Conservation (phyloP, 495 filamentous ascomycete species). For the Hypoxylon intermedium region DNA sequence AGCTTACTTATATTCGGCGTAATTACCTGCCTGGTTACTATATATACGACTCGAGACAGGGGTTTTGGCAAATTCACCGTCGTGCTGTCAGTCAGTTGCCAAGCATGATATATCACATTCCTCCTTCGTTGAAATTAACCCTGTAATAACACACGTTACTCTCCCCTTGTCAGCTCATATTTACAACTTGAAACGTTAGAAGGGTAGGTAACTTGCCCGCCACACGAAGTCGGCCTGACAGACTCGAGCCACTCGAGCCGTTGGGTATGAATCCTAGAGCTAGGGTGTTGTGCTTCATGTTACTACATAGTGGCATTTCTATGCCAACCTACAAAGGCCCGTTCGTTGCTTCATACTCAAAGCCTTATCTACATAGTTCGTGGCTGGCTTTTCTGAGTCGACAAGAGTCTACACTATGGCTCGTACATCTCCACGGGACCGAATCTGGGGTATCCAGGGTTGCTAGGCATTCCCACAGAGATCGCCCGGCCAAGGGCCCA, state of each 20-base stretch:
- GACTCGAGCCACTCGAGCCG: conserved; percentile 13
- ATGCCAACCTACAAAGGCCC: conserved; percentile 3
- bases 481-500: conserved; percentile 26
- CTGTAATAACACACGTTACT: conserved; percentile 8
- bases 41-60: background rate
- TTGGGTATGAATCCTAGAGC: conserved; percentile 18
- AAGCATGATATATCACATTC: conserved; percentile 27
- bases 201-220: conserved; percentile 1
- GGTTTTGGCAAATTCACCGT: background rate
- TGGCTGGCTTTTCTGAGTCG: conserved; percentile 3
- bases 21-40: background rate
- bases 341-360: conserved; percentile 13
- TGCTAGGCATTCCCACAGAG: conserved; percentile 11
- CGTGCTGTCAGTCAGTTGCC: conserved; percentile 9
- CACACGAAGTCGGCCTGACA: conserved; percentile 8
- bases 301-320: conserved; percentile 3
- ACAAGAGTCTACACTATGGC: background rate
- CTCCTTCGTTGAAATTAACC: conserved; percentile 6
- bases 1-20: too few relatives aligned
- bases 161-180: conserved; percentile 6
- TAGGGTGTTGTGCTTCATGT: conserved; percentile 1
- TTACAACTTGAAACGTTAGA: conserved; percentile 27
- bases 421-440: conserved; percentile 11
- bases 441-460: conserved; percentile 31
- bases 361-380: conserved; percentile 14